Base-by-base conservation (phyloP, 2,329 filamentous ascomycete genomes). In the Beauveria brongniartii region DNA sequence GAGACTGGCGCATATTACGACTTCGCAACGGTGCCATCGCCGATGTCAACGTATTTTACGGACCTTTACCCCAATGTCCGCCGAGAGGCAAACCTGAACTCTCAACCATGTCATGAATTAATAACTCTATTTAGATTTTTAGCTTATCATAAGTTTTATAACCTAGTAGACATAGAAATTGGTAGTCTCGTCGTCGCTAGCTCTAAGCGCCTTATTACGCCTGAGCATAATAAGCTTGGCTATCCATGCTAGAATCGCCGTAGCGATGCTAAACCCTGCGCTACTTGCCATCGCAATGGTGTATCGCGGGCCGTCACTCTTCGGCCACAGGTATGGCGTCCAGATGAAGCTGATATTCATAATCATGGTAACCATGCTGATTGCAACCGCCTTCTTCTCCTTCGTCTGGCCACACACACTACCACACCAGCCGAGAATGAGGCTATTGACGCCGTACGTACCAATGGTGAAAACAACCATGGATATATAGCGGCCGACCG, bases 371-470 rank as follows among this genome's bases (percentile, higher is more conserved):
- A 70, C 66, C 20, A 74, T 64, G 18, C 73, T 74, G 64, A 70
- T 69, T n/a, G 76, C 74, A 9, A 68, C 71, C 5, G 76, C 75
- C 62, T 76, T 76, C 67, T 77, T 77, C 65, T 78, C 75, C 34
- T 75, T 75, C 0, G 74, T 77, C 65, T 77, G 76, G 5, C 72
- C 74, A 16, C 68, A 70, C 5, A 70, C 70, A 5, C 71, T 72
- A 65, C 74, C 75, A 48, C 74, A 74, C 61, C 76, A 72, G 22
- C 74, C 68, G 5, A 71, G 69, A 34, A 71, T 74, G 55, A 77
- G 69, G n/a, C 67, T 70, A 61, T 76, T 77, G 50, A 77, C 75
- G 20, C 61, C 65, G 41, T 69, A 68, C 18, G 72, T 67, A 40
- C 69, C 70, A 10, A 70, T 69, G 1, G 70, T 69, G 55, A 72